Percentiles rank a stretch among this genome's conserved stretches.
Evolutionary conservation across 164 flowering plant species (phyloP).

Genomic region (Nymphaea colorata): DNA sequence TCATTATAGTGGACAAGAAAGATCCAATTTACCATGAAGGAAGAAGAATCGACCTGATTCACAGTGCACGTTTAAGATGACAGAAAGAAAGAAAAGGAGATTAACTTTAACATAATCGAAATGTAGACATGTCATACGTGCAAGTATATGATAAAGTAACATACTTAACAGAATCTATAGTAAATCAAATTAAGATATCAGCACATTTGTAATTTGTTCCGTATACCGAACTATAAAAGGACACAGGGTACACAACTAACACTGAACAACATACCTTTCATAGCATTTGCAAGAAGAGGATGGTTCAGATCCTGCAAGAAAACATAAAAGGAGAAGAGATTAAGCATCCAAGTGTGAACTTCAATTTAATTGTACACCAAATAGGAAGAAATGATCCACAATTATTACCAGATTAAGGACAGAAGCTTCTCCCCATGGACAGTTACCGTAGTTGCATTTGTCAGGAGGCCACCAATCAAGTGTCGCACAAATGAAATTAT

Average conservation of each 20-base stretch:
- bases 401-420: slow-evolving; percentile 20
- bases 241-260: not conserved
- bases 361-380: not conserved
- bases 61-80: too few species aligned
- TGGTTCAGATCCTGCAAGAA: not conserved
- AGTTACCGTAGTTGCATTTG: slow-evolving; percentile 27
- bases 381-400: not conserved
- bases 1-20: too few species aligned
- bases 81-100: too few species aligned
- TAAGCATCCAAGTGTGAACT: not conserved
- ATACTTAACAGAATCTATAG: too few species aligned
- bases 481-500: slow-evolving; percentile 30
- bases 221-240: too few species aligned
- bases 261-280: not conserved
- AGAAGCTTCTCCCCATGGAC: slow-evolving; percentile 25
- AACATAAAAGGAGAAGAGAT: not conserved
- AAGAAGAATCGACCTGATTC: too few species aligned
- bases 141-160: too few species aligned
- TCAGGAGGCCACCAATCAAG: slow-evolving; percentile 41
- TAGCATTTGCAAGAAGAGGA: not conserved
- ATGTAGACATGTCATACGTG: too few species aligned
- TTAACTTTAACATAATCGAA: too few species aligned
- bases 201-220: too few species aligned
- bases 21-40: too few species aligned
- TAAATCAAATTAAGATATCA: too few species aligned